phyloP scores from a whole-genome alignment of 2,329 filamentous ascomycete species.

The Cytospora mali region DNA sequence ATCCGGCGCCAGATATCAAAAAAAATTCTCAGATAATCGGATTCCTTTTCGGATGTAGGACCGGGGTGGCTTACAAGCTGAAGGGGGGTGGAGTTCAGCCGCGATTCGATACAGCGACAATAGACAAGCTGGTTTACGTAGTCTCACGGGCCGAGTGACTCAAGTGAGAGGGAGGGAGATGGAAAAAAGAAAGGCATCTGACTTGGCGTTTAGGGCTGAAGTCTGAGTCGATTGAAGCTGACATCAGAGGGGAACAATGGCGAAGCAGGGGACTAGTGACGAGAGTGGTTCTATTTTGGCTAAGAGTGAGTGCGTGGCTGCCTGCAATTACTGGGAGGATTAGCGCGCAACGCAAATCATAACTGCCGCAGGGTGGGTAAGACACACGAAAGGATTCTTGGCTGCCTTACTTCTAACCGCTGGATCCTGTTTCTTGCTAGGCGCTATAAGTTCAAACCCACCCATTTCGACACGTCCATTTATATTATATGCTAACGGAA shows the following conservation, averaged over 20 bases:
- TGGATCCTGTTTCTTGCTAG: no score
- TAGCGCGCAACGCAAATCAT: neutral
- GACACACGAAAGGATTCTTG: no score
- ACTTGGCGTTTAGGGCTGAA: slow-evolving; percentile 22
- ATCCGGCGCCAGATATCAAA: slow-evolving; percentile 2
- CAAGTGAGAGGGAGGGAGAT: slow-evolving; percentile 1
- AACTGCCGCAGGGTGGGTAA: no score
- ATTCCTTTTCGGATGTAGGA: slow-evolving; percentile 15
- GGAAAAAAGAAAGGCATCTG: slow-evolving; percentile 10
- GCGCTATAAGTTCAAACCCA: no score
- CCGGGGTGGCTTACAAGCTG: slow-evolving; percentile 17
- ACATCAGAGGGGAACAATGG: slow-evolving; percentile 22
- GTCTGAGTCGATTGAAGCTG: slow-evolving; percentile 16
- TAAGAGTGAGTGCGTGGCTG: slow-evolving; percentile 1
- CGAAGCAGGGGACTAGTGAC: slow-evolving; percentile 12
- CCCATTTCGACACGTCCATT: no score
- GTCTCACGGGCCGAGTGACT: slow-evolving; percentile 20
- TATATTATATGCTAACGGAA: no score
- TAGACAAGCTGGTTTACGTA: neutral
- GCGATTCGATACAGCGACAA: slow-evolving; percentile 4
- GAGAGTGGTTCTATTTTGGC: slow-evolving; percentile 13
- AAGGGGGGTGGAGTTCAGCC: slow-evolving; percentile 13
- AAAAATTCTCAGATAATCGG: slow-evolving; percentile 15
- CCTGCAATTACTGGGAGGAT: slow-evolving; percentile 1
- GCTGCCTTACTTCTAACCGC: no score